Percentiles rank a stretch among this genome's conserved stretches.
phyloP scores from a whole-genome alignment of 2,329 filamentous ascomycete genomes.

The Fusarium sp. region DNA sequence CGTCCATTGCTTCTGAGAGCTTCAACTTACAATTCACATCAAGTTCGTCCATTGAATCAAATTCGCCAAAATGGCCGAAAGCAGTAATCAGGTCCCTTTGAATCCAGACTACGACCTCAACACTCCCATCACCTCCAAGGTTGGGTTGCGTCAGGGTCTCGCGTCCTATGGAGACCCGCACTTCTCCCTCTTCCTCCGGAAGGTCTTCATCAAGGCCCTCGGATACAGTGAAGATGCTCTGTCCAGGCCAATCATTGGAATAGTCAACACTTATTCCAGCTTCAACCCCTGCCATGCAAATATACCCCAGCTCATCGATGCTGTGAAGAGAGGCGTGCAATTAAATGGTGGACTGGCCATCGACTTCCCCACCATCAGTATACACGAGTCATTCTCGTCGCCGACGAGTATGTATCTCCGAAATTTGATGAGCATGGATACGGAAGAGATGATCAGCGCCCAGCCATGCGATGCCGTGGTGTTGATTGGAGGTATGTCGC shows the following conservation, averaged over 20 bases:
- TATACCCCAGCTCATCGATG: slow-evolving; percentile 79
- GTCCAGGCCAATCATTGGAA: slow-evolving; percentile 79
- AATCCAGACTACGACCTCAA: slow-evolving; percentile 74
- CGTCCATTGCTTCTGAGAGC: neutral
- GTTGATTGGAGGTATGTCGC: slow-evolving; percentile 72
- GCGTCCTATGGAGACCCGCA: slow-evolving; percentile 81
- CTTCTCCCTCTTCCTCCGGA: slow-evolving; percentile 82
- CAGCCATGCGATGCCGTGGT: slow-evolving; percentile 80
- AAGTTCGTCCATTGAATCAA: neutral
- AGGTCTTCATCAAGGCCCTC: slow-evolving; percentile 84
- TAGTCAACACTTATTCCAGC: slow-evolving; percentile 80
- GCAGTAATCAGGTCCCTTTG: slow-evolving; percentile 8
- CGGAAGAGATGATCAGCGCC: slow-evolving; percentile 82
- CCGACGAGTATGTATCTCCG: slow-evolving; percentile 83
- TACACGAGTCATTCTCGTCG: slow-evolving; percentile 78
- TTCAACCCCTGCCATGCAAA: slow-evolving; percentile 85
- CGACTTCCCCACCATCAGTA: slow-evolving; percentile 81
- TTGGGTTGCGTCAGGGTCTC: slow-evolving; percentile 75
- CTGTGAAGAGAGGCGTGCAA: slow-evolving; percentile 78
- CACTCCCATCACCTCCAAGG: slow-evolving; percentile 63
- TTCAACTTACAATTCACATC: neutral
- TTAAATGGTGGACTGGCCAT: slow-evolving; percentile 77
- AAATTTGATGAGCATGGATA: slow-evolving; percentile 86
- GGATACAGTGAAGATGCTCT: slow-evolving; percentile 82
- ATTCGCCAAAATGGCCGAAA: slow-evolving; percentile 32